phyloP scores from a whole-genome alignment of 352 stramenopile species.

The Globisporangium cederbergense region DNA sequence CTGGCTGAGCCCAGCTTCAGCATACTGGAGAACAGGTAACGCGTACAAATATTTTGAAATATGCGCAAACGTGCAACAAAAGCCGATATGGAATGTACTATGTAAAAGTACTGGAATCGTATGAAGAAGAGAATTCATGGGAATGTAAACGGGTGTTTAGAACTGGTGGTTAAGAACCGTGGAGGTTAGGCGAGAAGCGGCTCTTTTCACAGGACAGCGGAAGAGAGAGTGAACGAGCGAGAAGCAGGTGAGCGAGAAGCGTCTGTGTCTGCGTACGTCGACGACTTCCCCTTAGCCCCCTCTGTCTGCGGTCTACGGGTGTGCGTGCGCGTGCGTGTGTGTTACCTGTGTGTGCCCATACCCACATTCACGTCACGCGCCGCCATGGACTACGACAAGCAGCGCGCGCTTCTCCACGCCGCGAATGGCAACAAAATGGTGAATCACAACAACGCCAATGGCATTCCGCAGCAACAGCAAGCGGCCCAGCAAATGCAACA shows the following conservation, averaged over 20 bases:
- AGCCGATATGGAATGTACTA: too few species aligned
- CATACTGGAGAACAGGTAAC: too few species aligned
- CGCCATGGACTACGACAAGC: slow-evolving; percentile 23
- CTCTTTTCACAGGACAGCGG: background rate
- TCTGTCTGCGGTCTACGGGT: background rate
- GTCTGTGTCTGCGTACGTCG: background rate
- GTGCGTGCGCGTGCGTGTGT: background rate
- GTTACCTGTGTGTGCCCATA: background rate
- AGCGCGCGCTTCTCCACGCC: slow-evolving; percentile 16
- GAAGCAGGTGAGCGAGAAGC: background rate
- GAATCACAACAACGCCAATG: slow-evolving; percentile 3
- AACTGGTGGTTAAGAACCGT: too few species aligned
- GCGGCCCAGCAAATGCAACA: background rate
- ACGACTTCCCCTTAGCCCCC: background rate
- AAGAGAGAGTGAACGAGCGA: slow-evolving; percentile 5
- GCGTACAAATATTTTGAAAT: too few species aligned
- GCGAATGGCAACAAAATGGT: slow-evolving; percentile 5
- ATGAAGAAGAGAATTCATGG: too few species aligned
- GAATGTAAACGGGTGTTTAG: too few species aligned
- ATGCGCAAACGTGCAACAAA: too few species aligned
- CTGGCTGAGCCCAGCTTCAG: too few species aligned
- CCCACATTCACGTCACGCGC: background rate
- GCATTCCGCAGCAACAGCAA: slow-evolving; percentile 1
- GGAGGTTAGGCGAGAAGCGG: background rate
- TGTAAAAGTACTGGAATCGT: too few species aligned